phyloP scores from a whole-genome alignment of 2,329 filamentous ascomycete genomes.

The Rasamsonia emersonii region DNA sequence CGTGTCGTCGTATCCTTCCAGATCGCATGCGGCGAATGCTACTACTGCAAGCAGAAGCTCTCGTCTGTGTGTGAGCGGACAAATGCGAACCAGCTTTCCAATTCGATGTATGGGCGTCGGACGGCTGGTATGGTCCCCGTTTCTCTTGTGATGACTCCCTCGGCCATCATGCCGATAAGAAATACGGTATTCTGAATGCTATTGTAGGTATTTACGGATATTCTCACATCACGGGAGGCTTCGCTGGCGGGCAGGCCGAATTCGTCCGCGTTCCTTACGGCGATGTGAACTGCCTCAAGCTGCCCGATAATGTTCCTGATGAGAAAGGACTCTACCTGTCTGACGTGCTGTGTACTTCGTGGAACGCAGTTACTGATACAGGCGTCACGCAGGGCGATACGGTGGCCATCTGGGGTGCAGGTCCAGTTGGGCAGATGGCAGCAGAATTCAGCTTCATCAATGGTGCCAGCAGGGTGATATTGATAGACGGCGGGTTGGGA shows the following conservation, averaged over 20 bases:
- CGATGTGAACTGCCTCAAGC: constrained; percentile 70
- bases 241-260: constrained; percentile 80
- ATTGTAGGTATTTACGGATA: constrained; percentile 56
- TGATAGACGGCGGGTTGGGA: constrained; percentile 63
- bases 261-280: constrained; percentile 74
- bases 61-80: constrained; percentile 74
- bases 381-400: constrained; percentile 67
- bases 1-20: constrained; percentile 81
- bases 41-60: constrained; percentile 69
- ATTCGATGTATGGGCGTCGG: constrained; percentile 69
- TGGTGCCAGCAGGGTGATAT: constrained; percentile 66
- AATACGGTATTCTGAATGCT: constrained; percentile 6
- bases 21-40: constrained; percentile 61
- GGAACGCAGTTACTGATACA: constrained; percentile 76
- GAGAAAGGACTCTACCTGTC: constrained; percentile 77
- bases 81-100: constrained; percentile 61
- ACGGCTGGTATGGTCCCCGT: constrained; percentile 52
- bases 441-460: constrained; percentile 60
- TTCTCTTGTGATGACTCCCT: background rate
- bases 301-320: constrained; percentile 72
- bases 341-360: constrained; percentile 71
- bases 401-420: constrained; percentile 80
- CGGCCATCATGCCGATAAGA: background rate
- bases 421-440: constrained; percentile 74
- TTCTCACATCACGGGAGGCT: constrained; percentile 71